phyloP scores from a whole-genome alignment of 176 grass and related monocot genomes.

The Triticum aestivum region IWGSC_CS_RefSeq_v2.1 NC_057794.1:140311065-140311564 shows the following conservation, averaged over 20 bases:
- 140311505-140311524: too few species aligned
- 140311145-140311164: neutral
- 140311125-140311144: neutral
- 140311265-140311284: neutral
- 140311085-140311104: neutral
- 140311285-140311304: neutral
- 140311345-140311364: neutral
- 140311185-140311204: too few species aligned
- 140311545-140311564: too few species aligned
- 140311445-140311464: too few species aligned
- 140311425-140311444: too few species aligned
- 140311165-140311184: neutral
- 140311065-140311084: conserved; percentile 1
- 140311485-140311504: too few species aligned
- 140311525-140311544: too few species aligned
- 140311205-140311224: too few species aligned
- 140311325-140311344: neutral
- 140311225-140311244: neutral
- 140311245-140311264: neutral
- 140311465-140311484: too few species aligned
- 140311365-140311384: neutral
- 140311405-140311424: too few species aligned
- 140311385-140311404: too few species aligned
- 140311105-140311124: neutral
- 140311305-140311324: neutral